Conservation (phyloP, 2,329 filamentous ascomycete species). For the Aspergillus costaricaensis region DNA sequence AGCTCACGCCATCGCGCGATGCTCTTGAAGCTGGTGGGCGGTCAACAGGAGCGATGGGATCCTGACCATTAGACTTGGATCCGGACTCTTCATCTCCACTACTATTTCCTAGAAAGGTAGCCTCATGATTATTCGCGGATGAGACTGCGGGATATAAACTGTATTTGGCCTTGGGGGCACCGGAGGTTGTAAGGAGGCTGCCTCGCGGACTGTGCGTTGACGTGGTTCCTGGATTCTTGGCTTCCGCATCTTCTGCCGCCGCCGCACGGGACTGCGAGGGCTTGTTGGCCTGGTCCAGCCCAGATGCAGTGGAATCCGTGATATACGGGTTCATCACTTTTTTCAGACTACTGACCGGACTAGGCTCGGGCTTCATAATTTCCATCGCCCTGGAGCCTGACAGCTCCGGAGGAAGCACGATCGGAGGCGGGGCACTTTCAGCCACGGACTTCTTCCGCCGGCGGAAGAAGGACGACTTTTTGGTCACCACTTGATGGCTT, state of each 20-base stretch:
- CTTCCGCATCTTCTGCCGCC: constrained; percentile 18
- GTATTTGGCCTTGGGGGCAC: constrained; percentile 28
- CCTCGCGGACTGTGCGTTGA: constrained; percentile 27
- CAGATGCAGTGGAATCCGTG: constrained; percentile 26
- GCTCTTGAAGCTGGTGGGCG: constrained; percentile 7
- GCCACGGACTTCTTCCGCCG: constrained; percentile 86
- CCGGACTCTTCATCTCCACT: constrained; percentile 37
- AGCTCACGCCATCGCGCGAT: constrained; percentile 9
- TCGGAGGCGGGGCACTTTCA: constrained; percentile 65
- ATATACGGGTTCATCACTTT: constrained; percentile 88
- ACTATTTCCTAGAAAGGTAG: constrained; percentile 38
- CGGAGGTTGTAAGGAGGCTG: constrained; percentile 28
- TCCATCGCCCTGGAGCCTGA: constrained; percentile 42
- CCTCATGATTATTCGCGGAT: constrained; percentile 27
- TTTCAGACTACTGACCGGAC: constrained; percentile 76
- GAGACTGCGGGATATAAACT: constrained; percentile 31
- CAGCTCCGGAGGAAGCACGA: constrained; percentile 48
- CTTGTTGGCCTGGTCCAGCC: constrained; percentile 22
- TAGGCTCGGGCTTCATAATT: constrained; percentile 46
- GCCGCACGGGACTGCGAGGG: constrained; percentile 22
- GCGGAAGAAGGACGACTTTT: constrained; percentile 91
- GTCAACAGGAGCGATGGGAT: constrained; percentile 21
- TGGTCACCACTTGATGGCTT: constrained; percentile 69
- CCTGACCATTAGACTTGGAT: constrained; percentile 23
- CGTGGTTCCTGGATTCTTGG: constrained; percentile 20